phyloP scores from a whole-genome alignment of 225 moss, liverwort and hornwort genomes.

The Sphagnum contortum region DNA sequence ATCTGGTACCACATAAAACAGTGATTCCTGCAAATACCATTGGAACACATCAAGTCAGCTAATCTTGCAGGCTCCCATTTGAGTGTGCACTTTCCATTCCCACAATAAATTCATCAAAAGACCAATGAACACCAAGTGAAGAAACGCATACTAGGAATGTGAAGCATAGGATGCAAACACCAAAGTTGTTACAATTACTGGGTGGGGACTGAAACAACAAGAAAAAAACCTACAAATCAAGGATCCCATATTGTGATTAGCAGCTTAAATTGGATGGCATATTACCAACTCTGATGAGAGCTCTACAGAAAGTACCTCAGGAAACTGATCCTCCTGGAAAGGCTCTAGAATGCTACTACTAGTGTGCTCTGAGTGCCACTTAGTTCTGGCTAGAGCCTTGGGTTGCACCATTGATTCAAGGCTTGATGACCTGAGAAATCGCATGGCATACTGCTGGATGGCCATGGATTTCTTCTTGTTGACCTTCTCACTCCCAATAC shows the following conservation, averaged over 20 bases:
- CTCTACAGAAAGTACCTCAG: conserved; percentile 33
- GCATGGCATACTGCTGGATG: conserved; percentile 45
- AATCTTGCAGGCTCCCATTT: no score
- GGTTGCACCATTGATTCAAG: conserved; percentile 40
- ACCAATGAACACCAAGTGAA: neutral
- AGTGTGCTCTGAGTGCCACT: conserved; percentile 19
- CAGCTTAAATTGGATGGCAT: no score
- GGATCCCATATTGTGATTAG: no score
- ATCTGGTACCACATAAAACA: conserved; percentile 48
- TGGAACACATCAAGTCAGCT: neutral
- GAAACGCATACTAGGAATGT: neutral
- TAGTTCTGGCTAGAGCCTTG: conserved; percentile 47
- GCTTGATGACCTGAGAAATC: conserved; percentile 42
- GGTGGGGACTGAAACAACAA: no score
- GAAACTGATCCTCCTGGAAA: conserved; percentile 43
- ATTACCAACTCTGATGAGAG: no score
- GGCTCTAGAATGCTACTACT: conserved; percentile 35
- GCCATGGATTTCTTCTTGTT: conserved; percentile 17
- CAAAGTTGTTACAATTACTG: neutral
- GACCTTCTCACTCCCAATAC: conserved; percentile 4
- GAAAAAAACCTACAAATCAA: no score
- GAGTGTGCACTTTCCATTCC: no score
- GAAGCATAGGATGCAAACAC: neutral
- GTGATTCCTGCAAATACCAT: conserved; percentile 31
- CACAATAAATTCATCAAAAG: no score